Evolutionary conservation across 176 grass and related monocot species (phyloP), one percentile per base, ranked within the genome.

Genomic region (Tuctoria greenei): DNA sequence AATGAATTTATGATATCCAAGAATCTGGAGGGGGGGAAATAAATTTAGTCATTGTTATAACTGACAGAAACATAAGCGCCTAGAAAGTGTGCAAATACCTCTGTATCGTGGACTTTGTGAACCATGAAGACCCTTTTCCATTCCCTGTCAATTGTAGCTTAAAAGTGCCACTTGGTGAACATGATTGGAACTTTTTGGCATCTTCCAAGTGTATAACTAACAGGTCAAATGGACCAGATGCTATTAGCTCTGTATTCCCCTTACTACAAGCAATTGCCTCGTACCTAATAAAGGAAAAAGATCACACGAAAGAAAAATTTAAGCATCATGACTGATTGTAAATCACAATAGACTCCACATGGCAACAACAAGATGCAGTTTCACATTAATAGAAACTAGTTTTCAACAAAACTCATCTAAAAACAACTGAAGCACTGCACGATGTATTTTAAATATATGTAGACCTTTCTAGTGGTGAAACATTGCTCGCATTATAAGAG

Each of bases 21-120:
- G 71, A 95, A 93, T 85, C 96, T 99, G 74, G 69, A 59, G 64
- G 23, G 24, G 23, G 24, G 16, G 79, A 62, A 26, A 44, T 65
- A 39, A 83, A 79, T 72, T 73, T 64, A 55, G 72, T 79, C 37
- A 66, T 16, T 56, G 62, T 74, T 55, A 34, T 4, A 72, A 71
- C 46, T 37, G 28, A 36, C 14, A 34, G 14, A 74, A 54, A 67
- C 24, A 67, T 66, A 67, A 82, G 27, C 52, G 73, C 13, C n/a
- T 59, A 84, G 68, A 73, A 78, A 74, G 56, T 50, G 23, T 42
- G 49, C 39, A 64, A 49, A 61, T 88, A 99, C 92, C 96, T 88
- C 42, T 61, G 43, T 69, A 99, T 68, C 21, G 85, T 99, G 27
- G 81, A 73, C 76, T 95, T 99, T 61, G 92, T 95, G 83, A 99